Conservation (phyloP, 306 rosid species). For the Glycine latifolia region DNA sequence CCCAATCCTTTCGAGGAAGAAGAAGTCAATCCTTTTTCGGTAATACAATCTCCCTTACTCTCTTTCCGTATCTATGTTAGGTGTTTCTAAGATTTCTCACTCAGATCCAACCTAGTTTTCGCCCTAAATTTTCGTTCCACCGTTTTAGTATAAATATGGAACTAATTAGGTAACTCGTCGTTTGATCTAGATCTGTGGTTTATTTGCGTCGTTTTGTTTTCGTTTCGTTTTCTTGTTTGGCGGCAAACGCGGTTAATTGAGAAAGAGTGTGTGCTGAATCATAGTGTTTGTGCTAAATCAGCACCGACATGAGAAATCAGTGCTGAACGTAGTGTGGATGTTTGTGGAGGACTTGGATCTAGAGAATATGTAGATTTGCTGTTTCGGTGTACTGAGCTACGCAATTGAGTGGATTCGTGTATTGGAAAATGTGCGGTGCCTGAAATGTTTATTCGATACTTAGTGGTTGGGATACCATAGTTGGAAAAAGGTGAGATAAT, state of each 20-base stretch:
- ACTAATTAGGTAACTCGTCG: conserved; percentile 3
- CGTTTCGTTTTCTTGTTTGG: conserved; percentile 16
- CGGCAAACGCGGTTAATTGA: background rate
- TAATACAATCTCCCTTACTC: conserved; percentile 40
- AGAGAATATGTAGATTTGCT: conserved; percentile 30
- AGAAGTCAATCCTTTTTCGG: conserved; percentile 96
- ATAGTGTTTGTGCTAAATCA: background rate
- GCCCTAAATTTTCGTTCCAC: conserved; percentile 9
- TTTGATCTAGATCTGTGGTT: conserved; percentile 61
- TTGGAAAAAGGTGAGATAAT: background rate
- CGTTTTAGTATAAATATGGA: background rate
- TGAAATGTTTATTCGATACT: conserved; percentile 4
- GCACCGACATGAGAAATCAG: conserved; percentile 7
- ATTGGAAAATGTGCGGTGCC: background rate
- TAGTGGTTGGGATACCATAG: background rate
- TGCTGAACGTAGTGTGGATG: conserved; percentile 7
- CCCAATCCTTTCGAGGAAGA: conserved; percentile 97
- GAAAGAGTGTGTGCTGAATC: background rate
- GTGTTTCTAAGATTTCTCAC: conserved; percentile 8
- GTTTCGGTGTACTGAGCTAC: conserved; percentile 29
- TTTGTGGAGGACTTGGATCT: conserved; percentile 46
- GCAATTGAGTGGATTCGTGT: conserved; percentile 4
- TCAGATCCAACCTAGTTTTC: conserved; percentile 56
- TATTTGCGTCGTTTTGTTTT: conserved; percentile 9
- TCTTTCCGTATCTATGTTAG: conserved; percentile 26